phyloP scores from a whole-genome alignment of 2,329 filamentous ascomycete genomes.

The Alternaria sp. region DNA sequence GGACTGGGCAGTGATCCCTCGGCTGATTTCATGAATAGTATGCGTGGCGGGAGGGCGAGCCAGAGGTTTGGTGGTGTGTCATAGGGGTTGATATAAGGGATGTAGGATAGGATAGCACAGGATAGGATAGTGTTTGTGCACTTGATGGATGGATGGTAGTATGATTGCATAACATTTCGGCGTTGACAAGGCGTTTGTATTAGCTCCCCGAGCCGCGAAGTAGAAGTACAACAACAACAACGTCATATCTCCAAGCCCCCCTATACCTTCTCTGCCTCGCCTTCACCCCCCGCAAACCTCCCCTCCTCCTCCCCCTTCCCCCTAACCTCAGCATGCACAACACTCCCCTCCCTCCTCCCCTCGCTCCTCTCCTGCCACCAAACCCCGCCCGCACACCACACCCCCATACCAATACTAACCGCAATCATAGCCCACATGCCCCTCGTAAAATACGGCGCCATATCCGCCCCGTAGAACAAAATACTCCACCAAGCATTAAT shows the following conservation, averaged over 20 bases:
- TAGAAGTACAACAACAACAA: background rate
- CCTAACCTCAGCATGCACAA: background rate
- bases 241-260: no score
- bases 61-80: slow-evolving; percentile 44
- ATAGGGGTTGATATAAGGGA: slow-evolving; percentile 8
- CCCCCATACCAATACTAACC: slow-evolving; percentile 62
- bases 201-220: background rate
- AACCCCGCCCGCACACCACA: slow-evolving; percentile 65
- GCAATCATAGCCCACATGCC: slow-evolving; percentile 80
- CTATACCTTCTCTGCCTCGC: background rate
- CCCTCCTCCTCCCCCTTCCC: background rate
- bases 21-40: slow-evolving; percentile 91
- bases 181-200: background rate
- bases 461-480: slow-evolving; percentile 70
- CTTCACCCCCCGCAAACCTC: background rate
- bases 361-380: slow-evolving; percentile 54
- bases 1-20: slow-evolving; percentile 71
- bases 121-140: background rate
- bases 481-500: slow-evolving; percentile 78
- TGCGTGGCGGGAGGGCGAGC: slow-evolving; percentile 64
- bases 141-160: background rate
- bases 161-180: slow-evolving; percentile 1
- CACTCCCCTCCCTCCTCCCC: slow-evolving; percentile 35
- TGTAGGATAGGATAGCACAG: background rate
- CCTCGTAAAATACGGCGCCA: slow-evolving; percentile 70